These are phyloP conservation scores for Neophaeococcomyces mojaviensis DNA, from an alignment of 2,329 filamentous ascomycete genomes.

Conservation along the genomic window DNA sequence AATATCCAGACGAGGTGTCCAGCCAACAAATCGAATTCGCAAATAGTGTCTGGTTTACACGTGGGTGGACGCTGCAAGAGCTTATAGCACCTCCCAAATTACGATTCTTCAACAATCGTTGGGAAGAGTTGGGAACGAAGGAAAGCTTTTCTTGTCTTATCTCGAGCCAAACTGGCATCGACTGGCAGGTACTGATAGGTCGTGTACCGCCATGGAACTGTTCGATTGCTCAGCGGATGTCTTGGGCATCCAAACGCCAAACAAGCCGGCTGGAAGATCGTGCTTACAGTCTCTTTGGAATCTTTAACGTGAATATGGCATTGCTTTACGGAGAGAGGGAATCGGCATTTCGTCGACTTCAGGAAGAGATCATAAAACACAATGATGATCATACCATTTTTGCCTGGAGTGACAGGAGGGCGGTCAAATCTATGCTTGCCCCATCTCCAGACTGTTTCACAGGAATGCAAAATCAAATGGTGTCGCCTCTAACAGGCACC, in stretches of 20 bases:
- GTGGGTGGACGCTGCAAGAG: constrained; percentile 9
- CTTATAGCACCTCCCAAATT: constrained; percentile 2
- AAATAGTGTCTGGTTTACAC: constrained; percentile 7
- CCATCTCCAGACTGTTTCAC: too few relatives aligned
- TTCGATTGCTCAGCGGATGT: constrained; percentile 30
- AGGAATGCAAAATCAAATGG: too few relatives aligned
- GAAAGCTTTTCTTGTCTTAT: too few relatives aligned
- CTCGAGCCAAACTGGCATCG: too few relatives aligned
- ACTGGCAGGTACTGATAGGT: too few relatives aligned
- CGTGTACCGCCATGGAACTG: too few relatives aligned
- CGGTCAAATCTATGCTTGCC: too few relatives aligned
- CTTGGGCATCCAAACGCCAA: constrained; percentile 30
- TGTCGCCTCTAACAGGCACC: too few relatives aligned
- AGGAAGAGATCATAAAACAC: constrained; percentile 10
- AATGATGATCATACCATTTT: not conserved
- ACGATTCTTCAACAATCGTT: not conserved
- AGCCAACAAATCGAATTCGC: not conserved
- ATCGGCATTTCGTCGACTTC: constrained; percentile 9
- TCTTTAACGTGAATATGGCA: constrained; percentile 39
- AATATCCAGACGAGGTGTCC: too few relatives aligned
- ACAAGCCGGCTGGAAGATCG: constrained; percentile 34
- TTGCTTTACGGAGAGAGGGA: constrained; percentile 35
- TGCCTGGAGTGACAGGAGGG: too few relatives aligned
- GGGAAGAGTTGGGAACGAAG: not conserved
- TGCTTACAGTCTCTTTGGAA: constrained; percentile 38